Evolutionary conservation across 129 eudicot species (phyloP), one percentile per base, ranked within the genome.

Genomic region (Saussurea involucrata): DNA sequence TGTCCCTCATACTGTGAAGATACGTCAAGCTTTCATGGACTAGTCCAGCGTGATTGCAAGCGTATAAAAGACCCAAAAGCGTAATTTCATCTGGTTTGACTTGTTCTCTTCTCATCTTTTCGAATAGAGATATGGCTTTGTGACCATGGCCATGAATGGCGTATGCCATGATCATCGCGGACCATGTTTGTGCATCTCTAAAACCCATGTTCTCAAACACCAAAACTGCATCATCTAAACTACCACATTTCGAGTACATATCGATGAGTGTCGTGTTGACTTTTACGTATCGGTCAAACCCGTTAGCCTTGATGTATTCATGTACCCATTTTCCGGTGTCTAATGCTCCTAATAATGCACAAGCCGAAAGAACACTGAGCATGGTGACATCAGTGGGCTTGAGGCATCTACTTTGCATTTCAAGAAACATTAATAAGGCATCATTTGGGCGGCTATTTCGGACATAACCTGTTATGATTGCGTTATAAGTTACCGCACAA

Each of bases 271-370:
- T 65, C 12, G 90, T 86, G 57, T 80, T 83, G 72, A 86, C 87
- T 49, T 86, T 86, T 7, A 83, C 73, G 69, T 68, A 80, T 69
- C 73, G 75, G 76, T 83, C 83, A 57, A 86, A 83, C 25, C 81
- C 73, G 32, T 83, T 80, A 17, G 69, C 72, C 69, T 73, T 83
- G 64, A 83, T 74, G 74, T 86, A 86, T 8, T 74, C 76, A 22
- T 86, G 90, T 17, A 86, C 53, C 90, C 87, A 83, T 66, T 83
- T 86, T 66, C 90, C 90, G n/a, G 79, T 68, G 32, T 83, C 81
- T 64, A 86, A 63, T 9, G 90, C 85, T 68, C 90, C 90, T 64
- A 86, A 64, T 57, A 83, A 76, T 0, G 85, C 71, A 49, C 90
- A 86, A 12, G 81, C 60, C 25, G 83, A 74, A 76, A 86, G 76